Conservation (phyloP, 164 flowering plant species). For the Umbilicus rupestris region DNA sequence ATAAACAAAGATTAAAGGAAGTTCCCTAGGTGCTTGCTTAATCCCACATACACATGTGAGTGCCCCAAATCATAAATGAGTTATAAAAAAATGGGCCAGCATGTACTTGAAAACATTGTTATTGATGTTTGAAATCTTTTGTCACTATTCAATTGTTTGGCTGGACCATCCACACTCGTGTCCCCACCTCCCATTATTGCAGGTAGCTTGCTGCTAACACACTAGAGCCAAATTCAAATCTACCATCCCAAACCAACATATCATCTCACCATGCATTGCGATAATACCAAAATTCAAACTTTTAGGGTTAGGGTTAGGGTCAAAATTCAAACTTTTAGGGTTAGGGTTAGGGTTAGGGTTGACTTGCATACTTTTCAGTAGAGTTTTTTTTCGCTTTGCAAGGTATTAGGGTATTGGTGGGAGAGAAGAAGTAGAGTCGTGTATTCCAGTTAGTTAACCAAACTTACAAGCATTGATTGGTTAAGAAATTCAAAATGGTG, state of each 20-base stretch:
- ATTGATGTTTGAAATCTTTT: conserved; percentile 7
- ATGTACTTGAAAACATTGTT: not conserved
- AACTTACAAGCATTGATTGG: conserved; percentile 4
- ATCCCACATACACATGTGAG: not conserved
- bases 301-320: not conserved
- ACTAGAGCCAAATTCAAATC: not conserved
- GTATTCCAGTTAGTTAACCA: not conserved
- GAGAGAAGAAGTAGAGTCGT: not conserved
- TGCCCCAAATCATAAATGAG: not conserved
- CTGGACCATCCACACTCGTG: conserved; percentile 5
- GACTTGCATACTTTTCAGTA: not conserved
- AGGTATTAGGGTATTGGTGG: not conserved
- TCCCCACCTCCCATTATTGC: conserved; percentile 4
- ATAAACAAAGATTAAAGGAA: conserved; percentile 7
- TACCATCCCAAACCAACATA: not conserved
- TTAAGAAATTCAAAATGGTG: not conserved
- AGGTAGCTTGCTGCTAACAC: not conserved
- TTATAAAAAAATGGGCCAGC: not conserved
- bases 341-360: not conserved
- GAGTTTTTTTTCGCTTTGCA: not conserved
- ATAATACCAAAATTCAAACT: no score
- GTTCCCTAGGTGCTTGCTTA: conserved; percentile 2
- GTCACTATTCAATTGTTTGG: conserved; percentile 2
- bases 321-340: no score
- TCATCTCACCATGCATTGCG: not conserved